Percentiles rank a stretch among this genome's conserved stretches.
phyloP scores from a whole-genome alignment of 176 grass and related monocot species.

The Poa annua region DNA sequence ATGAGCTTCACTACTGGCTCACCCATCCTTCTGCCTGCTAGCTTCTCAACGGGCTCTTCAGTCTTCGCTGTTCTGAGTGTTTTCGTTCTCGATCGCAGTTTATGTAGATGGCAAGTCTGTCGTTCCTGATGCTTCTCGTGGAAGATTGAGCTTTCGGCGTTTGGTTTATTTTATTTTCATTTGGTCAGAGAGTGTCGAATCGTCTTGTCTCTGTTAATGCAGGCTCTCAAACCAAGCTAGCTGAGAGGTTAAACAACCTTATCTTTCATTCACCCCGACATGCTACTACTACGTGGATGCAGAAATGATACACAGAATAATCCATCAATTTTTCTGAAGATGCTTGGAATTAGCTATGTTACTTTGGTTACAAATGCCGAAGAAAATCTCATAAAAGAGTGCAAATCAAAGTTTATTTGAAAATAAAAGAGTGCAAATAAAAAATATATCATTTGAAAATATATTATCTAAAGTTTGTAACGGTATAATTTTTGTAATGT shows the following conservation, averaged over 20 bases:
- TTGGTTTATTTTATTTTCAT: not conserved
- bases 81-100: not conserved
- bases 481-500: no score
- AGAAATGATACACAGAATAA: no score
- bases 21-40: constrained; percentile 17
- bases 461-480: no score
- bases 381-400: no score
- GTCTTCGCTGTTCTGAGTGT: not conserved
- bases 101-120: not conserved
- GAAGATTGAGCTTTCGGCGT: no score
- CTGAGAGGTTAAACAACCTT: not conserved
- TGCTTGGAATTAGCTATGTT: no score
- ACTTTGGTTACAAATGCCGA: no score
- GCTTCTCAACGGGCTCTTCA: not conserved
- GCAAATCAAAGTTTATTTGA: no score
- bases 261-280: not conserved
- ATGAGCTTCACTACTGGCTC: constrained; percentile 40
- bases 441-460: no score
- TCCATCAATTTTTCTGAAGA: no score
- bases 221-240: not conserved
- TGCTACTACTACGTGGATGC: no score
- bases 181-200: not conserved
- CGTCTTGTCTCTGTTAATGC: not conserved
- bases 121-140: not conserved
- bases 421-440: no score